Evolutionary conservation across 352 stramenopile species (phyloP).

Genomic region (Phytophthora tentaculata): DNA sequence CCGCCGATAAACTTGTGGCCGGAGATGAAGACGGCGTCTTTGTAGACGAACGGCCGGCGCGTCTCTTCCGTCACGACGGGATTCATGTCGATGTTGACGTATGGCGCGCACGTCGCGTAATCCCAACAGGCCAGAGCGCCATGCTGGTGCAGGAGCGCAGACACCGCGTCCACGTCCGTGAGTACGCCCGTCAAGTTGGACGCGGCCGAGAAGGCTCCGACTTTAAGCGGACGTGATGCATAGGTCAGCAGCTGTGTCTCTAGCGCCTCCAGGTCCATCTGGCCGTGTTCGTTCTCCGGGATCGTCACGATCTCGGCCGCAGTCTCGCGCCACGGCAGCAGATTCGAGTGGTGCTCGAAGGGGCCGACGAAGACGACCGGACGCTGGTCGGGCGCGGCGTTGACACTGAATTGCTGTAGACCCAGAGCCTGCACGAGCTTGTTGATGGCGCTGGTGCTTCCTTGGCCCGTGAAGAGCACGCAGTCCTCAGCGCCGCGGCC

Average conservation of each 20-base stretch:
- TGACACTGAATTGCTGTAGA: constrained; percentile 39
- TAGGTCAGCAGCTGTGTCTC: constrained; percentile 55
- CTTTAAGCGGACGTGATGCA: constrained; percentile 57
- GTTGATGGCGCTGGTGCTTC: constrained; percentile 84
- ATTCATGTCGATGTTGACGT: constrained; percentile 97
- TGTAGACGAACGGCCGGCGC: constrained; percentile 58
- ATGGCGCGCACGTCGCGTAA: constrained; percentile 96
- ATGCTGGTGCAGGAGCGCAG: constrained; percentile 92
- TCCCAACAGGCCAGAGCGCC: constrained; percentile 96
- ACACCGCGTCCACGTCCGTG: constrained; percentile 91
- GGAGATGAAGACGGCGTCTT: constrained; percentile 96
- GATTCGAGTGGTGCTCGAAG: constrained; percentile 98
- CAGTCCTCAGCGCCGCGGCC: constrained; percentile 92
- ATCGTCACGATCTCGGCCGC: constrained; percentile 81
- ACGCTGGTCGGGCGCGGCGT: constrained; percentile 9
- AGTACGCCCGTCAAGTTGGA: constrained; percentile 96
- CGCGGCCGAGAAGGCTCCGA: constrained; percentile 94
- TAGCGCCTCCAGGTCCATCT: constrained; percentile 69
- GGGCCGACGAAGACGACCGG: constrained; percentile 93
- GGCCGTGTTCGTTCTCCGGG: constrained; percentile 49
- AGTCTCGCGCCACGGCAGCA: constrained; percentile 97
- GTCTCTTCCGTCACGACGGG: constrained; percentile 58
- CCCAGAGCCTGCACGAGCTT: constrained; percentile 82
- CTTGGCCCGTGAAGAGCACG: constrained; percentile 94
- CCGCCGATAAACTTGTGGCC: constrained; percentile 98